Conservation (phyloP, 352 stramenopile genomes). For the Phytophthora hibernalis region DNA sequence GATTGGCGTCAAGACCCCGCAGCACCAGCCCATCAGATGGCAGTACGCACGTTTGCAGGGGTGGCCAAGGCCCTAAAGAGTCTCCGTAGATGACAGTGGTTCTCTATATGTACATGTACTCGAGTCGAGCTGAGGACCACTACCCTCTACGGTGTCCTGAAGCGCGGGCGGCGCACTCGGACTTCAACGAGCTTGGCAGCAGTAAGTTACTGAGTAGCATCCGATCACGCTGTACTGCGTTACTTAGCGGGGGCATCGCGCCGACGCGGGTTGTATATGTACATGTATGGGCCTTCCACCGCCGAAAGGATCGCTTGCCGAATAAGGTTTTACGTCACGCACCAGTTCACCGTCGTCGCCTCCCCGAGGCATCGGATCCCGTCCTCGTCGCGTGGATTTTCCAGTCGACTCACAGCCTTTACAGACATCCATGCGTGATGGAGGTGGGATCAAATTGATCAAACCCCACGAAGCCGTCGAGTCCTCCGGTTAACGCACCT, state of each 20-base stretch:
- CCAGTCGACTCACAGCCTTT: neutral
- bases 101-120: too few species aligned
- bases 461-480: too few species aligned
- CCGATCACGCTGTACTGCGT: neutral
- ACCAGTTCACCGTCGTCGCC: neutral
- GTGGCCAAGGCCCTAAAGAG: too few species aligned
- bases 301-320: neutral
- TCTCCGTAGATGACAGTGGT: neutral
- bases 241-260: neutral
- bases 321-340: neutral
- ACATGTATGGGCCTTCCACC: too few species aligned
- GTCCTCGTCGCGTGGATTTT: neutral
- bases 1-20: slow-evolving; percentile 4
- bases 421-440: neutral
- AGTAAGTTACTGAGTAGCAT: too few species aligned
- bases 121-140: too few species aligned
- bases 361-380: neutral
- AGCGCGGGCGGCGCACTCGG: neutral
- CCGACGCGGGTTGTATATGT: neutral
- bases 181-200: neutral
- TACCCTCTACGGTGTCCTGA: neutral
- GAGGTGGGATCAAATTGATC: neutral
- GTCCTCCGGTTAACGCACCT: too few species aligned
- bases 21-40: neutral
- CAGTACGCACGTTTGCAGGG: neutral